Evolutionary conservation across 495 filamentous ascomycete species (phyloP), one percentile per base, ranked within the genome.

Genomic region (Aspergillus olivimuriae): DNA sequence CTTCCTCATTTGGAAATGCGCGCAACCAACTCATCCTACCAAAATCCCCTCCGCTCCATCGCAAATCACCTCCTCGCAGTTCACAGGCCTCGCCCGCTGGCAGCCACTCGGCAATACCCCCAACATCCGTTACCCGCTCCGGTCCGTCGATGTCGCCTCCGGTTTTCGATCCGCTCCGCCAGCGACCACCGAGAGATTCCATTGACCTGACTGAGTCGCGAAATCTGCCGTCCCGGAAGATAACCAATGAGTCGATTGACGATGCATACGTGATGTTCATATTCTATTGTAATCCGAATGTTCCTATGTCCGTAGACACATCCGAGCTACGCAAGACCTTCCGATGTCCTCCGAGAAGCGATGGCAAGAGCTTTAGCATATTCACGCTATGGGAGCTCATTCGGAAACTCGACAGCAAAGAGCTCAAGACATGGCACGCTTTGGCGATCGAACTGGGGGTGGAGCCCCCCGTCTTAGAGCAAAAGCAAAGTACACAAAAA

Each of bases 391-490:
- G 84, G 58, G 78, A 88, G 45, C 74, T 98, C 39, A 90, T 98
- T 55, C 72, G 78, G 38, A 84, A 84, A 56, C 73, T 94, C 23
- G 87, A 96, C 44, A 69, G 64, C 16, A 94, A 90, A 60, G 88
- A 95, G 58, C 80, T 98, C 56, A 96, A 94, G 67, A 98, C 92
- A 3, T 98, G 92, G 92, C 87, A 88, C 21, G 83, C 94, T 59
- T 58, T 98, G 44, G 92, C 89, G 4, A 79, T 89, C 38, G 85
- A 89, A 50, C 67, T 98, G 30, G 92, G 92, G 2, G 92, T 96
- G 2, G 90, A 95, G 52, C 85, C 83, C 20, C 94, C 92, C 11
- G 83, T 82, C 46, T 63, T 80, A 45, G 82, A 85, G 39, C 90
- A 92, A 65, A 87, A 89, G 15, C 87, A 96, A 63, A 95, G 89